Evolutionary conservation across 2,329 filamentous ascomycete species (phyloP), one percentile per base, ranked within the genome.

Genomic region (Apiospora arundinis): DNA sequence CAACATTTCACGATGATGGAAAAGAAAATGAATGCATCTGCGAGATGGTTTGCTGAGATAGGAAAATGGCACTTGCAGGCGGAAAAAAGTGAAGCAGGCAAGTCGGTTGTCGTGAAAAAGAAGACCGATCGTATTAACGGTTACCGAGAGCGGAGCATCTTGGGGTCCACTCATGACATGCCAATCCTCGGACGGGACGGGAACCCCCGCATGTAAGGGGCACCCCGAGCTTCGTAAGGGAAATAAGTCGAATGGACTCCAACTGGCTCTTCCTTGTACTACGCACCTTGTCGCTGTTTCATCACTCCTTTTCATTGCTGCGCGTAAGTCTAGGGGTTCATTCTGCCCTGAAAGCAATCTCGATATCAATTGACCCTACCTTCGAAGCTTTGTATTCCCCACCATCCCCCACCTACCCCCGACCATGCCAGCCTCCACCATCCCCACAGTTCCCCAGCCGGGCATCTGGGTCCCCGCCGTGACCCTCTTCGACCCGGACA

Each of bases 401-500:
- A 28, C 49, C 28, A n/a, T 12, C 56, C 32, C 32, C 56, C 52
- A 28, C 28, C 52, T 28, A 8, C 18, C 21, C 8, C 18, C 32
- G 56, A 63, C 18, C 56, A 63, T 63, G 56, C 9, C 49, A 16
- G 28, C 25, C 5, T 32, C 49, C 49, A 63, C 65, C 65, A 73
- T 76, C 44, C 74, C 79, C 37, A 77, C 76, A 60, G 77, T 80
- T 18, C 79, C 79, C 52, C 78, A 78, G 37, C 78, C 76, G 68
- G 82, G 78, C 37, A 80, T 87, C 72, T 88, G 85, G 84, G 83
- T 81, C 69, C 86, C 86, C 25, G 85, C 86, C 23, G 81, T 88
- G n/a, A 88, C 86, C 23, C 85, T 87, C 75, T 88, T 88, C 76
- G 79, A 88, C 78, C 85, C 81, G 25, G 76, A 76, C 49, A 86